Percentiles rank a stretch among this genome's conserved stretches.
phyloP scores from a whole-genome alignment of 345 rosid species.

The Citrus maxima region DNA sequence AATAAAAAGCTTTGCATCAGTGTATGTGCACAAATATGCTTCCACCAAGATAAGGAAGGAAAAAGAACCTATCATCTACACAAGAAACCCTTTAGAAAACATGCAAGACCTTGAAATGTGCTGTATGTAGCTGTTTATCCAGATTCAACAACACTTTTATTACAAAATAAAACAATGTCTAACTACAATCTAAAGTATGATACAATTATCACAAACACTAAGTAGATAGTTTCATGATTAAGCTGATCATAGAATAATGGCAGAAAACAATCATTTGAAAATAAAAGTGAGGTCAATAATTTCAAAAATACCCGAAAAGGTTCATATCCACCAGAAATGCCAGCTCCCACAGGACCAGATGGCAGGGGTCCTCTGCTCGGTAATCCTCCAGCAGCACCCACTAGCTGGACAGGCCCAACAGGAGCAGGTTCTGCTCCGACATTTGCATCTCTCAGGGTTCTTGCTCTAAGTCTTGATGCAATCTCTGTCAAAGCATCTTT shows the following conservation, averaged over 20 bases:
- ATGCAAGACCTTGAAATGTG: background rate
- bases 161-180: too few relatives aligned
- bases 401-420: conserved; percentile 30
- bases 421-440: conserved; percentile 33
- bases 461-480: conserved; percentile 44
- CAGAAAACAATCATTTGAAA: background rate
- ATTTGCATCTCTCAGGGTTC: conserved; percentile 49
- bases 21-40: background rate
- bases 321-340: conserved; percentile 37
- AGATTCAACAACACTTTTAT: background rate
- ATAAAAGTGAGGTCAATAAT: background rate
- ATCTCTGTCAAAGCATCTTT: conserved; percentile 58
- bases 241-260: background rate
- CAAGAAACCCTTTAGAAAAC: background rate
- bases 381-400: conserved; percentile 30
- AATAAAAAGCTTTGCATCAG: background rate
- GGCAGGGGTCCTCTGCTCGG: conserved; percentile 26
- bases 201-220: background rate
- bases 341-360: conserved; percentile 27
- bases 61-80: background rate
- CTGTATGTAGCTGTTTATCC: background rate
- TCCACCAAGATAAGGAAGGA: background rate
- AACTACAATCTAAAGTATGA: background rate
- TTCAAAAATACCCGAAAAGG: conserved; percentile 30
- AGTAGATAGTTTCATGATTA: background rate